phyloP scores from a whole-genome alignment of 345 rosid genomes.

The Brassica carinata region DNA sequence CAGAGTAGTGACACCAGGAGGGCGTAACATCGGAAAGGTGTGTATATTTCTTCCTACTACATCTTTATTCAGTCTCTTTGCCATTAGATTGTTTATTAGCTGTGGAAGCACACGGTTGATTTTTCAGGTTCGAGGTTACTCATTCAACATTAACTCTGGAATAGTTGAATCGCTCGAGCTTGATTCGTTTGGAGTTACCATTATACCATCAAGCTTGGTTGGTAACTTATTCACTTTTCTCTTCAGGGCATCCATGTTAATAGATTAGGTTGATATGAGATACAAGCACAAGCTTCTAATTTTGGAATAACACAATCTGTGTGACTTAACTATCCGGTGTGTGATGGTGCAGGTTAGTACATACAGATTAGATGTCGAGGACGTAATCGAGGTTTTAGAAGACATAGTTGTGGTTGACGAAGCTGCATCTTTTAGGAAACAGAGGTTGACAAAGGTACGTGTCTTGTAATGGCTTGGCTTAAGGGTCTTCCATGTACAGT shows the following conservation, averaged over 20 bases:
- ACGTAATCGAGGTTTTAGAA: constrained; percentile 68
- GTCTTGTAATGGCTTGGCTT: constrained; percentile 9
- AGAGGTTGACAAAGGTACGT: constrained; percentile 77
- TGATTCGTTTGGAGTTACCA: constrained; percentile 83
- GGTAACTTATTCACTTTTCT: constrained; percentile 11
- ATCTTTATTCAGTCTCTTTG: constrained; percentile 10
- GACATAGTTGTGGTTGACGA: constrained; percentile 76
- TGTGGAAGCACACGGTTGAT: constrained; percentile 6
- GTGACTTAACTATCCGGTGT: not conserved
- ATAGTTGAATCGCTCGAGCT: constrained; percentile 76
- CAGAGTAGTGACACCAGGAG: constrained; percentile 68
- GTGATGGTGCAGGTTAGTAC: constrained; percentile 68
- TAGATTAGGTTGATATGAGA: not conserved
- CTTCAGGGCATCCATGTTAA: not conserved
- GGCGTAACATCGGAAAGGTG: constrained; percentile 75
- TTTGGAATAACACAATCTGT: not conserved
- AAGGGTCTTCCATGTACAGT: not conserved
- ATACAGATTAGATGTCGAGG: constrained; percentile 71
- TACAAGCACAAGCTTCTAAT: constrained; percentile 17
- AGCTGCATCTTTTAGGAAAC: constrained; percentile 70
- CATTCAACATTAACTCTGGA: constrained; percentile 79
- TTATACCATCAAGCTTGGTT: constrained; percentile 93
- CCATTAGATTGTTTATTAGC: constrained; percentile 4
- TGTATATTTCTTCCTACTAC: constrained; percentile 8
- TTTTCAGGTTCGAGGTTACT: constrained; percentile 78